These are phyloP conservation scores for Arachis stenosperma DNA, from an alignment of 306 rosid genomes.

Conservation along the genomic window DNA sequence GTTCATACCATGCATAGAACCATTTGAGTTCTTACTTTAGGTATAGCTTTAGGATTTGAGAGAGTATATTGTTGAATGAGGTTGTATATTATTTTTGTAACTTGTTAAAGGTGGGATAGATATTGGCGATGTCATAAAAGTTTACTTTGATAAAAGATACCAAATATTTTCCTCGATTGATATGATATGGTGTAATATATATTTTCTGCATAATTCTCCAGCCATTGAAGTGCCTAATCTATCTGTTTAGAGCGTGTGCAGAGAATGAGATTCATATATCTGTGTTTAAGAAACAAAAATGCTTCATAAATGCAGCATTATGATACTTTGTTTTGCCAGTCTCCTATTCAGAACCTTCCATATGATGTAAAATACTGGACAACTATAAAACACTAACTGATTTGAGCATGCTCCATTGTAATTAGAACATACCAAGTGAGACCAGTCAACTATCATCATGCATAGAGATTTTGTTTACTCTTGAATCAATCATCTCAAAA, in stretches of 20 bases:
- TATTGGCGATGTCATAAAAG: conserved; percentile 74
- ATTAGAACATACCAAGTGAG: conserved; percentile 6
- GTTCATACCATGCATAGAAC: conserved; percentile 75
- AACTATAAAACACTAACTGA: background rate
- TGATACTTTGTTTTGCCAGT: no score
- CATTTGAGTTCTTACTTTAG: conserved; percentile 59
- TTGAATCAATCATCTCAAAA: conserved; percentile 33
- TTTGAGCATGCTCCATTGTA: conserved; percentile 3
- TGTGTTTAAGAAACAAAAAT: no score
- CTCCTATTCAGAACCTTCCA: no score
- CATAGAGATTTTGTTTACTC: conserved; percentile 35
- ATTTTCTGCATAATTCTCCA: conserved; percentile 16
- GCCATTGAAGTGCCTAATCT: no score
- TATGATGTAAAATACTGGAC: background rate
- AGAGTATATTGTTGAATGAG: conserved; percentile 73
- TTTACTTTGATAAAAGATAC: conserved; percentile 62
- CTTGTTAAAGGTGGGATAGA: conserved; percentile 69
- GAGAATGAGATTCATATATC: no score
- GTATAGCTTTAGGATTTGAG: conserved; percentile 75
- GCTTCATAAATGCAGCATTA: no score
- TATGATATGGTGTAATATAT: conserved; percentile 37
- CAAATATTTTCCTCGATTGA: conserved; percentile 59
- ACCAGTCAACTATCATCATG: background rate
- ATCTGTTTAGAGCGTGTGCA: no score
- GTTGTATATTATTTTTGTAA: conserved; percentile 97